Evolutionary conservation across 176 grass and related monocot genomes (phyloP).

Genomic region (Tuctoria greenei): DNA sequence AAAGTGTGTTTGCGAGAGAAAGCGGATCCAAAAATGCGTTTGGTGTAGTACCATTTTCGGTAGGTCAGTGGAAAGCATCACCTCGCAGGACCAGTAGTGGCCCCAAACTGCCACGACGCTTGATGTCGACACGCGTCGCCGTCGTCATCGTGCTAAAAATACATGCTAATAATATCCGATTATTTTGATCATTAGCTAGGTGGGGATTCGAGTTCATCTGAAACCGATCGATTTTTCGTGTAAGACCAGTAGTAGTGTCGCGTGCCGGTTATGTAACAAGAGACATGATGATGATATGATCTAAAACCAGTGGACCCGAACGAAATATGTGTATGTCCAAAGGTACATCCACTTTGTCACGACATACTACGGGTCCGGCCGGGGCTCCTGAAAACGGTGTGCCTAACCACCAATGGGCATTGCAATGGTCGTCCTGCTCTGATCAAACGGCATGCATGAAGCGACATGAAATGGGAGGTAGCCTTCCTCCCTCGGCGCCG

Average conservation of each 20-base stretch:
- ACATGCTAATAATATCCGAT: not conserved
- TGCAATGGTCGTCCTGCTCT: conserved; percentile 22
- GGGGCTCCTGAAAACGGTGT: conserved; percentile 8
- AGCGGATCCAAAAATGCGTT: no score
- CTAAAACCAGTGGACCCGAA: not conserved
- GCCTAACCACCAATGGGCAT: conserved; percentile 46
- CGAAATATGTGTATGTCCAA: no score
- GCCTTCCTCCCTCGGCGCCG: no score
- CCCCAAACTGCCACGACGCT: not conserved
- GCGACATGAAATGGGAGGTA: conserved; percentile 16
- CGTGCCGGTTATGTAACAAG: not conserved
- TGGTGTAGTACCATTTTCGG: conserved; percentile 11
- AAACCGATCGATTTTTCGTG: not conserved
- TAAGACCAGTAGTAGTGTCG: no score
- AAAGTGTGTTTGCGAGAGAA: no score
- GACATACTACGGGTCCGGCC: not conserved
- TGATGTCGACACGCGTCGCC: conserved; percentile 9
- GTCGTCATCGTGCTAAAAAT: conserved; percentile 16
- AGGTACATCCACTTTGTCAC: no score
- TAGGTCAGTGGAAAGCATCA: conserved; percentile 17
- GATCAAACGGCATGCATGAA: conserved; percentile 26
- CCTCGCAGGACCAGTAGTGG: not conserved
- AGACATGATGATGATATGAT: not conserved
- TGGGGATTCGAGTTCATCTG: not conserved
- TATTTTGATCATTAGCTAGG: not conserved